Conservation (phyloP, 1,139 yeast species). For the Hemisphaericaspora xylofermentans region DNA sequence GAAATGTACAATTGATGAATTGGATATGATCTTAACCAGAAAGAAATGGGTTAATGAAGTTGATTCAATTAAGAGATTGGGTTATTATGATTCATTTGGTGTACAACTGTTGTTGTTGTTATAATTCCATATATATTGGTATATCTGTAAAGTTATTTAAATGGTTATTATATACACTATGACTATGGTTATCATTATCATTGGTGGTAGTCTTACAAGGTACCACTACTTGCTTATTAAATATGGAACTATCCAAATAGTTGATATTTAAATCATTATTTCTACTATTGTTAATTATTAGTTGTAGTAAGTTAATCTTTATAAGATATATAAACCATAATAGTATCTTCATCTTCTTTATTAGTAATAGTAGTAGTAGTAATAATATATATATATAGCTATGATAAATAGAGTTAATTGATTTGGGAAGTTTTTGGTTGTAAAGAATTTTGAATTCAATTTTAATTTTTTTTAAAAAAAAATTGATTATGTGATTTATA, state of each 20-base stretch:
- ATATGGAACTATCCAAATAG: constrained; percentile 38
- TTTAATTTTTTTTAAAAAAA: too few species aligned
- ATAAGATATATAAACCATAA: constrained; percentile 36
- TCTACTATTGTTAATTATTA: constrained; percentile 37
- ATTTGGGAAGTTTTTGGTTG: too few species aligned
- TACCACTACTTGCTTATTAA: constrained; percentile 34
- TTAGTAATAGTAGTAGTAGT: too few species aligned
- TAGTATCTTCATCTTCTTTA: constrained; percentile 41
- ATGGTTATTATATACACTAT: constrained; percentile 16
- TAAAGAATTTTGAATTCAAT: too few species aligned
- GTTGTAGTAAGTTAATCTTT: constrained; percentile 38
- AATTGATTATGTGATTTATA: too few species aligned
- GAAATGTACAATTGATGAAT: constrained; percentile 32
- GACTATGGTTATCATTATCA: constrained; percentile 13
- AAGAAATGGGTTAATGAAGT: constrained; percentile 34
- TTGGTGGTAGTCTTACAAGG: constrained; percentile 6
- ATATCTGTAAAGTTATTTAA: constrained; percentile 31
- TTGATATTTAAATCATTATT: constrained; percentile 32
- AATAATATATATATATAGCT: too few species aligned
- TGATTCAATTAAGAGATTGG: constrained; percentile 25
- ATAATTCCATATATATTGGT: constrained; percentile 17
- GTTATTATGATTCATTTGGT: constrained; percentile 29
- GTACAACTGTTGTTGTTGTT: constrained; percentile 8
- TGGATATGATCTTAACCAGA: constrained; percentile 38
- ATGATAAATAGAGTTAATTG: too few species aligned